Percentiles rank a stretch among this genome's conserved stretches.
phyloP scores from a whole-genome alignment of 2,329 filamentous ascomycete genomes.

The Bipolaris sorokiniana region DNA sequence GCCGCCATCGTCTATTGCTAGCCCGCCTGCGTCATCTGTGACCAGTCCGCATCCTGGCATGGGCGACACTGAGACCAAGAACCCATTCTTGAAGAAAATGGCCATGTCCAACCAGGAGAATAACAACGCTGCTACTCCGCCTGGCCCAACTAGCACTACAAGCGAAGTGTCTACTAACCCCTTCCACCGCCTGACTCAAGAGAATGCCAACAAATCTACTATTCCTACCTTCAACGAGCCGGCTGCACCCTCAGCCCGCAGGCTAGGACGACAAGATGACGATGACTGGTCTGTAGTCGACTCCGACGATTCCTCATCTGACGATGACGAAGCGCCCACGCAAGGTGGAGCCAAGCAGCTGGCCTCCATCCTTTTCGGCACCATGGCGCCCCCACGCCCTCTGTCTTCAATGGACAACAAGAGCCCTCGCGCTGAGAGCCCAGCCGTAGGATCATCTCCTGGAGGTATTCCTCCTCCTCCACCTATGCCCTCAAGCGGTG shows the following conservation, averaged over 20 bases:
- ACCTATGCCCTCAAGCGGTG: constrained; percentile 54
- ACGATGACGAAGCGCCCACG: constrained; percentile 76
- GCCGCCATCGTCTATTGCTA: constrained; percentile 55
- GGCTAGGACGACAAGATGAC: constrained; percentile 64
- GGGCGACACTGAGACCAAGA: constrained; percentile 79
- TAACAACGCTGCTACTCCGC: constrained; percentile 49
- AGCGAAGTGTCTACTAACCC: constrained; percentile 77
- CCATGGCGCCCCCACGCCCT: constrained; percentile 91
- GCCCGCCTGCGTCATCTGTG: constrained; percentile 57
- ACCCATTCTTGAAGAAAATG: constrained; percentile 93
- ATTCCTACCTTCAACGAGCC: constrained; percentile 51
- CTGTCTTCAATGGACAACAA: constrained; percentile 82
- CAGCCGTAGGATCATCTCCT: constrained; percentile 50
- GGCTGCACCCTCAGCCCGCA: constrained; percentile 58
- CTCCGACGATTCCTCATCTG: constrained; percentile 73
- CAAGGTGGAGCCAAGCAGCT: constrained; percentile 88
- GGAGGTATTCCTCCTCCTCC: constrained; percentile 59
- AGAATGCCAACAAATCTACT: constrained; percentile 59
- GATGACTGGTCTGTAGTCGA: constrained; percentile 85
- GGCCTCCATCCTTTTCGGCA: constrained; percentile 93
- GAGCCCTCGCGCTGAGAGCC: constrained; percentile 52
- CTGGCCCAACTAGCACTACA: constrained; percentile 50
- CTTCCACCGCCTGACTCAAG: constrained; percentile 84
- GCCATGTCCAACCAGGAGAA: constrained; percentile 68
- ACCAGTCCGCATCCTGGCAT: constrained; percentile 58